Conservation (phyloP, 1,139 yeast genomes). For the Blastobotrys capitulatus region DNA sequence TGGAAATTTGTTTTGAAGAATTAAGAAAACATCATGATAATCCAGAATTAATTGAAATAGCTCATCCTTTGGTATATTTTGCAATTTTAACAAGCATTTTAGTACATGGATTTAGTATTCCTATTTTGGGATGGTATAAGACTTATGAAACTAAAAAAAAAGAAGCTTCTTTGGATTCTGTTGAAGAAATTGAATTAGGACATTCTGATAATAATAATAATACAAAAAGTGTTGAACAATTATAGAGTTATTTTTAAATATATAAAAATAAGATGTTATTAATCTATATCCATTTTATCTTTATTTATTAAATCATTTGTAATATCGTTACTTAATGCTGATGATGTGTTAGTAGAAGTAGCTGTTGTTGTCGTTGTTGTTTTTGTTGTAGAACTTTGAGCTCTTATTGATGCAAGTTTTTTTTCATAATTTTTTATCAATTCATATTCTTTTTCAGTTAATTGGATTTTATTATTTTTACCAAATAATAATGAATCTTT, state of each 20-base stretch:
- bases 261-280: no score
- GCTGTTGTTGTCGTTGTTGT: neutral
- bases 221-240: no score
- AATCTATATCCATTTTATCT: no score
- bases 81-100: slow-evolving; percentile 26
- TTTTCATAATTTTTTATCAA: no score
- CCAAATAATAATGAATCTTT: neutral
- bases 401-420: no score
- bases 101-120: slow-evolving; percentile 31
- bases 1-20: slow-evolving; percentile 23
- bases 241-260: no score
- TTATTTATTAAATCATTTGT: no score
- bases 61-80: slow-evolving; percentile 28
- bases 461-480: neutral
- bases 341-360: no score
- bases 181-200: no score
- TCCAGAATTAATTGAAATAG: slow-evolving; percentile 17
- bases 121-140: slow-evolving; percentile 13
- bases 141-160: neutral
- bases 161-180: neutral
- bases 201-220: no score
- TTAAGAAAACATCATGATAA: slow-evolving; percentile 17
- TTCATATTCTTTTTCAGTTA: neutral
- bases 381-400: no score
- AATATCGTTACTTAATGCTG: no score